Percentiles rank a stretch among this genome's conserved stretches.
These are phyloP conservation scores for Strombidium stylifer DNA, from an alignment of 73 alveolate species.

Conservation along the genomic window DNA sequence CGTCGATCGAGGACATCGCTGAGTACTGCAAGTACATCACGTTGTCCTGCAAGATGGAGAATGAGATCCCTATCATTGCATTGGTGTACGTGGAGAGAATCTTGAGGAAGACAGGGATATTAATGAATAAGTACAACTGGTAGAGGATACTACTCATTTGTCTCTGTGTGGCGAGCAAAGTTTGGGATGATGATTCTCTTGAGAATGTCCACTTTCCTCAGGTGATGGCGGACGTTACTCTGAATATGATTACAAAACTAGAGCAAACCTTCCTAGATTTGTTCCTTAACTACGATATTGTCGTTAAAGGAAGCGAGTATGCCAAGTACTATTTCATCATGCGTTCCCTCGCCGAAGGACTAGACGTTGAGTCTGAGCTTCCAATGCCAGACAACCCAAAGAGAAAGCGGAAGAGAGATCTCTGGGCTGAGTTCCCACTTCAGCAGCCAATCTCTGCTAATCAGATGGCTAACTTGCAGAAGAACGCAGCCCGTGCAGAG, in stretches of 20 bases:
- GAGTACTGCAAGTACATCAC: constrained; percentile 79
- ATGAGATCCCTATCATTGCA: constrained; percentile 90
- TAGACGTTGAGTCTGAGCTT: constrained; percentile 41
- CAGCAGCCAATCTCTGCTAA: constrained; percentile 35
- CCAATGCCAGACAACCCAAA: constrained; percentile 62
- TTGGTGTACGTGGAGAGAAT: constrained; percentile 97
- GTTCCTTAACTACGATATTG: constrained; percentile 88
- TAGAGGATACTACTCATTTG: constrained; percentile 91
- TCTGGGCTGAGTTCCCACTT: constrained; percentile 36
- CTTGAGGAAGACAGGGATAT: constrained; percentile 88
- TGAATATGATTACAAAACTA: constrained; percentile 91
- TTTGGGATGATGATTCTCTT: constrained; percentile 99
- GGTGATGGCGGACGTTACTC: constrained; percentile 88
- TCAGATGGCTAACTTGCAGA: constrained; percentile 60
- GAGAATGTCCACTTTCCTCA: constrained; percentile 98
- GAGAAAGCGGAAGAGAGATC: background rate
- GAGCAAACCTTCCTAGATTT: constrained; percentile 93
- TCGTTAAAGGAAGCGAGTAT: constrained; percentile 92
- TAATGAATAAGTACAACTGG: constrained; percentile 96
- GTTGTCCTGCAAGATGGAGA: constrained; percentile 91
- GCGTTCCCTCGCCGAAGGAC: constrained; percentile 87
- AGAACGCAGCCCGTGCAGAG: constrained; percentile 59
- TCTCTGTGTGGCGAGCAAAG: constrained; percentile 92
- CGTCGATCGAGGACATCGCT: constrained; percentile 26
- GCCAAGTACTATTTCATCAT: constrained; percentile 96